phyloP scores from a whole-genome alignment of 805 yeast genomes.

The Metschnikowia proteae region DNA sequence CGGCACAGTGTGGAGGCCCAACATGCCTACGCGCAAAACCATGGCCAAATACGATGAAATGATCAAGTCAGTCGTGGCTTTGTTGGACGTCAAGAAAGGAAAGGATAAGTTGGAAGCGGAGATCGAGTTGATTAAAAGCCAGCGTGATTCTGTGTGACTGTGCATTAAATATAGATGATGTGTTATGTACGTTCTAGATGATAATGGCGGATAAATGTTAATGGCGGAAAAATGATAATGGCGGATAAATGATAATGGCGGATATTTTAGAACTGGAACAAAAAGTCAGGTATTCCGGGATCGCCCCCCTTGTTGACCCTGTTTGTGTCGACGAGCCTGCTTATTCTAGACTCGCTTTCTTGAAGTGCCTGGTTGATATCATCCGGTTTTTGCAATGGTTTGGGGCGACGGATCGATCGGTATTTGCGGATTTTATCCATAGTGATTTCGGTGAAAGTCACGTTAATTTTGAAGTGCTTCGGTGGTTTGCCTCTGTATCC shows the following conservation, averaged over 20 bases:
- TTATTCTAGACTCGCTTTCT: not conserved
- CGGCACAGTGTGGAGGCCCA: constrained; percentile 60
- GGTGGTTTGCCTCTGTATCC: not conserved
- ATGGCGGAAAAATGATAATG: no score
- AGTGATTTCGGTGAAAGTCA: constrained; percentile 4
- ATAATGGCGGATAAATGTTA: no score
- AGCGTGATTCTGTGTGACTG: constrained; percentile 28
- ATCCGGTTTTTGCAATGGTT: constrained; percentile 1
- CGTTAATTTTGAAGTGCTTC: not conserved
- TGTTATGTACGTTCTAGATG: not conserved
- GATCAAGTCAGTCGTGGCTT: constrained; percentile 60
- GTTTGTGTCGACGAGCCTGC: not conserved
- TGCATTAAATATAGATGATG: not conserved
- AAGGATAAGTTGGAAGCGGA: constrained; percentile 87
- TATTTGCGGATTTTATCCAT: constrained; percentile 8
- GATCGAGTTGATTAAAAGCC: constrained; percentile 41
- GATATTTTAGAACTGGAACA: not conserved
- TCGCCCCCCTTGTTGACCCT: no score
- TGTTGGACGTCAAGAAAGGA: constrained; percentile 82
- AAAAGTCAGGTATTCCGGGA: not conserved
- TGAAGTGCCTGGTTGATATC: constrained; percentile 7
- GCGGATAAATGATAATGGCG: no score
- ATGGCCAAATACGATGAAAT: constrained; percentile 74
- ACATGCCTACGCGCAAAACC: constrained; percentile 80
- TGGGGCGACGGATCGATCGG: constrained; percentile 7